Evolutionary conservation across 169 alveolate species (phyloP), one percentile per base, ranked within the genome.

Genomic region (Plasmodium inui): DNA sequence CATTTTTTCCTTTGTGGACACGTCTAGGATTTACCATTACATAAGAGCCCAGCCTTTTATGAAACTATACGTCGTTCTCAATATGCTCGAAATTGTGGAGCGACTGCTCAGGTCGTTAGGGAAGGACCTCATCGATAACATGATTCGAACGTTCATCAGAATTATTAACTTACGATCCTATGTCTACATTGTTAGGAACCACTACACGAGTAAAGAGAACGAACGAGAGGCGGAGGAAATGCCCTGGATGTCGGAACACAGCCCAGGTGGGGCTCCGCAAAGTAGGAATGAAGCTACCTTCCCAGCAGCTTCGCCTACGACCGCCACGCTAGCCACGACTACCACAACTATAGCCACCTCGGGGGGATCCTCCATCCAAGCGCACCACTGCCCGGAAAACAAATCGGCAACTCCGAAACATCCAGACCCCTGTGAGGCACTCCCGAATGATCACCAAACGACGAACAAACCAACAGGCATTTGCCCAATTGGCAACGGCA

Each of bases 41-140:
- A 97, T 97, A 14, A 92, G 98, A 85, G 98, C 98, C 19, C 99
- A 98, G 85, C 98, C 98, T 12, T 93, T 98, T 72, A 84, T 98
- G 93, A 98, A 98, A 88, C 92, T 98, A 26, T 98, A 98, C 92
- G 98, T 98, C 26, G 96, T 98, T 1, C 96, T 97, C 92, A 98
- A 98, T 94, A 97, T 98, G 99, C 94, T 98, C 50, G 99, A 98
- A 82, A 94, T 98, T 70, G 96, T 98, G 72, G 99, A 98, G 82
- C 85, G 98, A 39, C 91, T 98, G 41, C 97, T 97, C 78, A 74
- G 99, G 61, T 96, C 98, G 2, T 90, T 98, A 84, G 98, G 98
- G 17, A 90, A 98, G 61, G 99, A 98, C 90, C 81, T 96, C 30
- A 92, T 97, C 41, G 99, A 97, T 71, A 85, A 93, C 28, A 96